Conservation (phyloP, 208 protist species). For the Crithidia mellificae region DNA sequence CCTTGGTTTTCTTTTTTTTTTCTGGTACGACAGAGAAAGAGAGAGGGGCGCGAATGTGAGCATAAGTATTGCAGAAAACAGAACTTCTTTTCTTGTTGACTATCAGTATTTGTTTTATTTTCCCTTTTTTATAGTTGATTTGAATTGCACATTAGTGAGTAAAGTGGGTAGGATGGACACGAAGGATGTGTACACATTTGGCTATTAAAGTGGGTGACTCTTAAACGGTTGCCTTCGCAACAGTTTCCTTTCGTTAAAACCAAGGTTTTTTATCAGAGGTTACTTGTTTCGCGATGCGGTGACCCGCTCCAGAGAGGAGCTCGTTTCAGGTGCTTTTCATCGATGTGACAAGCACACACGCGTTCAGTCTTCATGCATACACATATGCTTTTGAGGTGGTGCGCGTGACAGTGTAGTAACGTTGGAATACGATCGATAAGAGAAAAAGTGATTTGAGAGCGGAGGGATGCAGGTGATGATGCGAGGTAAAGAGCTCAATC, state of each 20-base stretch:
- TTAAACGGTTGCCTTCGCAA: neutral
- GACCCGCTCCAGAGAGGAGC: conserved; percentile 8
- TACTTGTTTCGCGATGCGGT: neutral
- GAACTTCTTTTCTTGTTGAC: neutral
- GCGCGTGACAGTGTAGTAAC: too few species aligned
- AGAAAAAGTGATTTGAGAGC: too few species aligned
- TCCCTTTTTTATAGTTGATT: neutral
- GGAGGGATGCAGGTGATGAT: too few species aligned
- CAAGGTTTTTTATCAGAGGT: too few species aligned
- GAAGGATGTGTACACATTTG: conserved; percentile 1
- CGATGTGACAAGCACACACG: neutral
- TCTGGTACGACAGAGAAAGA: conserved; percentile 7
- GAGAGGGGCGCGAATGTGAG: neutral
- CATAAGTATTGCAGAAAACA: neutral
- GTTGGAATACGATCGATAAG: too few species aligned
- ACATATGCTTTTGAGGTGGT: too few species aligned
- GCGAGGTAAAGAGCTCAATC: too few species aligned
- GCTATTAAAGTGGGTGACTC: neutral
- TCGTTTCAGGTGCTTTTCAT: neutral
- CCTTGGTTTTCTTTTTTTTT: conserved; percentile 3
- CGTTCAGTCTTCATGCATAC: too few species aligned
- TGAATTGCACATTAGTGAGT: neutral
- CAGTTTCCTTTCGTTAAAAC: neutral
- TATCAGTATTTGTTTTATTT: neutral
- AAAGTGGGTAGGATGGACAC: neutral